phyloP scores from a whole-genome alignment of 768 basidiomycete genomes.

The Suillus bovinus region DNA sequence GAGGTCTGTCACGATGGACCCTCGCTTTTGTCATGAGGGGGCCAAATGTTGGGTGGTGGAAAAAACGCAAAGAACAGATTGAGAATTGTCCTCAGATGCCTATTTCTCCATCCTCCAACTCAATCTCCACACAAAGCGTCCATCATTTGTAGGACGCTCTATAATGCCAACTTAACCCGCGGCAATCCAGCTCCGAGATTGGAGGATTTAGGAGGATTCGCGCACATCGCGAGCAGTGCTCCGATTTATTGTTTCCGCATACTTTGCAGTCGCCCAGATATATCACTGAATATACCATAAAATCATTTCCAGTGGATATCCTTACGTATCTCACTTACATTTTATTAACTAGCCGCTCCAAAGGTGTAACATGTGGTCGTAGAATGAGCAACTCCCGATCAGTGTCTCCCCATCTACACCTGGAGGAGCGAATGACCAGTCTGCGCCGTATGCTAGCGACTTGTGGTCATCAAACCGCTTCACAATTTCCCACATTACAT shows the following conservation, averaged over 20 bases:
- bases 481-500: conserved; percentile 38
- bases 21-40: conserved; percentile 66
- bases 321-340: neutral
- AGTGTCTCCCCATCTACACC: conserved; percentile 41
- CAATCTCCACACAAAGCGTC: neutral
- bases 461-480: conserved; percentile 73
- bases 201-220: neutral
- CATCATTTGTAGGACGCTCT: neutral
- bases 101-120: conserved; percentile 4
- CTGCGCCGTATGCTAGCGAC: conserved; percentile 88
- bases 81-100: conserved; percentile 16
- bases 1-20: conserved; percentile 75
- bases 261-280: neutral
- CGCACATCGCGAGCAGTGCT: neutral
- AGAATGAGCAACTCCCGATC: conserved; percentile 93
- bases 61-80: conserved; percentile 29
- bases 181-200: neutral
- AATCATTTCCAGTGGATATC: neutral
- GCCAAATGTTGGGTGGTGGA: conserved; percentile 55
- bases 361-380: conserved; percentile 81
- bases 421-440: conserved; percentile 67
- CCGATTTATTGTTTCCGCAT: neutral
- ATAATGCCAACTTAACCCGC: neutral
- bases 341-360: conserved; percentile 62
- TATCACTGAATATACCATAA: neutral